Evolutionary conservation across 768 basidiomycete genomes (phyloP), one percentile per base, ranked within the genome.

Genomic region (Galerina marginata): DNA sequence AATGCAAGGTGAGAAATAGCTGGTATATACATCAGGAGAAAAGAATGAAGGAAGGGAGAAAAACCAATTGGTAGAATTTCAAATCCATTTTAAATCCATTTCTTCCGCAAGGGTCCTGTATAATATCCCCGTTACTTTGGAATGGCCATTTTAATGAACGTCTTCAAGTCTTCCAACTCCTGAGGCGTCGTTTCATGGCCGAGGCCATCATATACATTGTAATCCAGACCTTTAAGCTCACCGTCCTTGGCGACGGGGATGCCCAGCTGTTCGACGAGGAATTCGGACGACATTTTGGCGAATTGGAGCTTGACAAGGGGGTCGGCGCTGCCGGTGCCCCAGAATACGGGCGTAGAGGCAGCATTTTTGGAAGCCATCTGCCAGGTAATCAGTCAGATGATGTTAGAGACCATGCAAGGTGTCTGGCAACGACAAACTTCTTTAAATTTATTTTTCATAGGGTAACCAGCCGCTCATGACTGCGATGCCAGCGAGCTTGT

Each of bases 391-490:
- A 47, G 33, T 53, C 26, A 42, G 51, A 14, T 46, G 62, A 43
- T 55, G 52, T 60, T 52, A 61, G 58, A 20, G 40, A 48, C 37
- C 23, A 39, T 20, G 20, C 44, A 40, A 62, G 26, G 37, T 58
- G 54, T 23, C 48, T 36, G 29, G 40, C 46, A 52, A 25, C 36
- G 4, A 65, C 83, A 62, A 60, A 92, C 92, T 52, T 81, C 75
- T 71, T 87, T 84, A 68, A 95, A 83, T 67, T 86, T 90, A 20
- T 79, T 67, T 59, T 75, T 80, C 23, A 96, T 71, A n/a, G 10
- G 90, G 89, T 49, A 95, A 72, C 90, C 92, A 96, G 5, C 90
- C 89, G 63, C 92, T 94, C 64, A 96, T 77, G 5, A 84, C 81
- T 15, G 81, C 84, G 55, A 94, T 70, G 4, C 93, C 94, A 2